These are phyloP conservation scores for Nyssa sinensis DNA, from an alignment of 148 eudicot species.

Conservation along the genomic window DNA sequence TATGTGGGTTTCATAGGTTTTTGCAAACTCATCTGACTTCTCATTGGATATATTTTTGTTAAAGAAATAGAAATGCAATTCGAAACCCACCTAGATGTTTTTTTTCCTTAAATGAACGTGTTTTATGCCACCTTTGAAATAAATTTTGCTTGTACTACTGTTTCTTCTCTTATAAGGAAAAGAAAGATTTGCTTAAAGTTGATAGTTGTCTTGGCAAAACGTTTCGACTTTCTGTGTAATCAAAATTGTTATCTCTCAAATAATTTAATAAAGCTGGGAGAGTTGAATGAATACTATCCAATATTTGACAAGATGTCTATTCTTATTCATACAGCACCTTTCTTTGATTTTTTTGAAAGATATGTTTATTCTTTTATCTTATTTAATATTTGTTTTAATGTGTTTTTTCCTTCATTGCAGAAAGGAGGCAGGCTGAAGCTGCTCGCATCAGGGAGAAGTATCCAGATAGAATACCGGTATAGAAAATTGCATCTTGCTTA, in stretches of 20 bases:
- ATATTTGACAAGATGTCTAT: no score
- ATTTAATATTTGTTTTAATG: neutral
- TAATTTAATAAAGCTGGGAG: neutral
- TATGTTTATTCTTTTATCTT: neutral
- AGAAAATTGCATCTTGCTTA: slow-evolving; percentile 2
- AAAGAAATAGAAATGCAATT: neutral
- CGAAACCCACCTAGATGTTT: neutral
- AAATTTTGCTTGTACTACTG: neutral
- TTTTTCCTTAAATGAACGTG: neutral
- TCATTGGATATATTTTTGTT: neutral
- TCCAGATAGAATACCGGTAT: slow-evolving; percentile 93
- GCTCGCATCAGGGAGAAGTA: slow-evolving; percentile 95
- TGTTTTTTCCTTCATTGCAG: slow-evolving; percentile 31
- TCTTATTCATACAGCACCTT: neutral
- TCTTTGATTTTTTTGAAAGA: neutral
- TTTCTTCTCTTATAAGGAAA: neutral
- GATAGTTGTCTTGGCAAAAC: neutral
- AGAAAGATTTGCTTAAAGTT: neutral
- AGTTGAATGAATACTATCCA: neutral
- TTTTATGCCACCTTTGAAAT: neutral
- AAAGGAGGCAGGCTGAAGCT: slow-evolving; percentile 96
- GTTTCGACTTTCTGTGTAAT: neutral
- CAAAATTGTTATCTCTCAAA: neutral
- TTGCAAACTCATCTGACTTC: neutral
- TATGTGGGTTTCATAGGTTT: neutral